Evolutionary conservation across 1,284 basidiomycete species (phyloP), one percentile per base, ranked within the genome.

Genomic region (Tilletia horrida): DNA sequence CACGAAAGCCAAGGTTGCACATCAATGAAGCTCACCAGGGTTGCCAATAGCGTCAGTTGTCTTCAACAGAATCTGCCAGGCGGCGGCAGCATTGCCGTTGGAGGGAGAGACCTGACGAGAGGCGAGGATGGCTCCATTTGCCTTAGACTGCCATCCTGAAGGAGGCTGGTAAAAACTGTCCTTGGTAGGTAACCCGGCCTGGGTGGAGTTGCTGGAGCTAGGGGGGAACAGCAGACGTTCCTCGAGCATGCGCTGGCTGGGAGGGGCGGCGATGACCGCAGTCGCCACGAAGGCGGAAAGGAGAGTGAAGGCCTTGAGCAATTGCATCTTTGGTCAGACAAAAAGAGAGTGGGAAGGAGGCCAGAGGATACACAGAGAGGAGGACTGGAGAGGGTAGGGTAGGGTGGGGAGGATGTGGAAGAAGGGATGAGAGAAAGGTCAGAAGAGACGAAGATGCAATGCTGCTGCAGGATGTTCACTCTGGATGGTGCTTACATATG

Each of bases 21-120:
- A 40, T 4, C 35, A 40, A 40, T 40, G 35, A 6, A 6, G 35
- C 50, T 52, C 50, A 52, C 50, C 50, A 52, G 66, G 1, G 67
- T 69, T 35, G 27, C 55, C 55, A 13, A 59, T 16, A 59, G 55
- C 27, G 66, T 70, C 69, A 42, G 67, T 70, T 44, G 76, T 74
- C 11, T 72, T 70, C 68, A 76, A 79, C 3, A 65, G 18, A 11
- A 79, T 62, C 64, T 79, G 77, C 65, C 65, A 76, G 18, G 55
- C 55, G 18, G 55, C 27, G 16, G 55, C 55, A 21, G 55, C 55
- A n/a, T 45, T 45, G 8, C 23, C 23, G 61, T 21, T 45, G 40
- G 61, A 43, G 18, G 43, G 42, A 18, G 42, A 25, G 40, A 62
- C 61, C 61, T 62, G 61, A 42, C 61, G 61, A 16, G 40, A 43